phyloP scores from a whole-genome alignment of 2,329 filamentous ascomycete species.

The Epichloe sibirici region DNA sequence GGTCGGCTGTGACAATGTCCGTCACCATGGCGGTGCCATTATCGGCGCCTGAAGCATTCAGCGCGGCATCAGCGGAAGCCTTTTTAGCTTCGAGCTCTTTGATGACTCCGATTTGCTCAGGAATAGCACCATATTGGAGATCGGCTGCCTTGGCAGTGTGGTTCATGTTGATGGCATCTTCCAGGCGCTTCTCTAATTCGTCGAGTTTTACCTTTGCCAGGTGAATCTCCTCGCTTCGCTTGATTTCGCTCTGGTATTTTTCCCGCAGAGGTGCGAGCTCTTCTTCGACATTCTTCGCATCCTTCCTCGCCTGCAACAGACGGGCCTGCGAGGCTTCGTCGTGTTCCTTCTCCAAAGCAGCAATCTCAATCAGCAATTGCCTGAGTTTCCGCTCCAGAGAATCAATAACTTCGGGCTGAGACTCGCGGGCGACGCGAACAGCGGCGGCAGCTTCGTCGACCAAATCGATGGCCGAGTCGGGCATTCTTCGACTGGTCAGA shows the following conservation, averaged over 20 bases:
- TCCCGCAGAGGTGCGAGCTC: constrained; percentile 84
- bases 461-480: constrained; percentile 92
- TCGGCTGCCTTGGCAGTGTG: constrained; percentile 84
- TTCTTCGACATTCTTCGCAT: constrained; percentile 89
- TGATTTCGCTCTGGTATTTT: constrained; percentile 91
- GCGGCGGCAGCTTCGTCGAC: constrained; percentile 94
- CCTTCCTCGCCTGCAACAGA: constrained; percentile 70
- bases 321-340: constrained; percentile 84
- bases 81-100: constrained; percentile 71
- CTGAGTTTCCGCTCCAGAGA: constrained; percentile 81
- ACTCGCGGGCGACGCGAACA: constrained; percentile 91
- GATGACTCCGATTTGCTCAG: constrained; percentile 75
- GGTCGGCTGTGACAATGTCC: constrained; percentile 87
- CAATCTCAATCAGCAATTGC: constrained; percentile 94
- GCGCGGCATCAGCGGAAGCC: constrained; percentile 59
- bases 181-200: constrained; percentile 77
- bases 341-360: constrained; percentile 85
- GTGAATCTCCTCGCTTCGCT: constrained; percentile 82
- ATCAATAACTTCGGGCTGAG: constrained; percentile 90
- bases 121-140: constrained; percentile 93
- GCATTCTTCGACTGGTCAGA: constrained; percentile 77
- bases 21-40: constrained; percentile 65
- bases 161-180: constrained; percentile 79
- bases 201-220: constrained; percentile 93
- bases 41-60: constrained; percentile 44